Percentiles rank a stretch among this genome's conserved stretches.
These are phyloP conservation scores for Purpureocillium takamizusanense DNA, from an alignment of 2,329 filamentous ascomycete genomes.

Conservation along the genomic window DNA sequence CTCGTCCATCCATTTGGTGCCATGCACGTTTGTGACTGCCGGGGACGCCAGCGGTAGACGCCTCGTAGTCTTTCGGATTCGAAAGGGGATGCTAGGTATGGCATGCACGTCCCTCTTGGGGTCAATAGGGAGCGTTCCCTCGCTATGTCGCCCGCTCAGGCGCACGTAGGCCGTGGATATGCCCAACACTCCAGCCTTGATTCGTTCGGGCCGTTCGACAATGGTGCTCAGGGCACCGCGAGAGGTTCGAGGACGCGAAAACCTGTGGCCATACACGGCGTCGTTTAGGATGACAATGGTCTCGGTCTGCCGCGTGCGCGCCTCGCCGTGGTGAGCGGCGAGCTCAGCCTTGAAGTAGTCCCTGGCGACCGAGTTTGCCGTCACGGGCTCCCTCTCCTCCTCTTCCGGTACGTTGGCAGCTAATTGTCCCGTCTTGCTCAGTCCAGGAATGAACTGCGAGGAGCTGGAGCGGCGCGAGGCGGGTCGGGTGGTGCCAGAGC, in stretches of 20 bases:
- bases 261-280: slow-evolving; percentile 90
- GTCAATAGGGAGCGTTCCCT: slow-evolving; percentile 58
- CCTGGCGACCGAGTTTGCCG: slow-evolving; percentile 49
- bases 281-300: slow-evolving; percentile 86
- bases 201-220: slow-evolving; percentile 85
- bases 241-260: slow-evolving; percentile 70
- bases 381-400: slow-evolving; percentile 31
- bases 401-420: slow-evolving; percentile 12
- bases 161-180: slow-evolving; percentile 82
- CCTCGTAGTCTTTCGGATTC: slow-evolving; percentile 72
- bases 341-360: slow-evolving; percentile 65
- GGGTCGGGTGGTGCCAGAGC: slow-evolving; percentile 24
- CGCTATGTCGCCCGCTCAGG: slow-evolving; percentile 71
- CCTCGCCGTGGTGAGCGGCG: slow-evolving; percentile 44
- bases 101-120: slow-evolving; percentile 47
- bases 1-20: slow-evolving; percentile 87
- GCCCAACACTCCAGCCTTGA: slow-evolving; percentile 75
- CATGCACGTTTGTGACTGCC: slow-evolving; percentile 85
- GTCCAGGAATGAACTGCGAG: slow-evolving; percentile 32
- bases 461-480: slow-evolving; percentile 41
- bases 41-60: slow-evolving; percentile 62
- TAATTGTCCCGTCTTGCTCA: slow-evolving; percentile 25
- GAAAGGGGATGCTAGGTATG: slow-evolving; percentile 62
- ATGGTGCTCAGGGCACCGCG: slow-evolving; percentile 67
- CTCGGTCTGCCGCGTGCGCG: slow-evolving; percentile 36